These are phyloP conservation scores for Plenodomus biglobosus DNA, from an alignment of 2,329 filamentous ascomycete species.

Conservation along the genomic window DNA sequence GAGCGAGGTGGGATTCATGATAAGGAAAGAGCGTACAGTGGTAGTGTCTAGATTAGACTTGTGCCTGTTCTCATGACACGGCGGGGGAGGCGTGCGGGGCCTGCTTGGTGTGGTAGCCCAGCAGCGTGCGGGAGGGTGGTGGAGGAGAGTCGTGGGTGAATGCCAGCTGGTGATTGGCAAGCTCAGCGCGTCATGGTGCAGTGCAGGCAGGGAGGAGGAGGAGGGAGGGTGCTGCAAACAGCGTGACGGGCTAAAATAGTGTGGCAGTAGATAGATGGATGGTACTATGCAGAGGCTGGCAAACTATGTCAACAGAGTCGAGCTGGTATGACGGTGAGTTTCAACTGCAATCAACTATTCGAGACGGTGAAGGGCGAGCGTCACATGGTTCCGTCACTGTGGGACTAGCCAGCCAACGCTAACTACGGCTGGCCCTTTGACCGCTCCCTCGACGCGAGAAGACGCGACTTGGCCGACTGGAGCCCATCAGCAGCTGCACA, in stretches of 20 bases:
- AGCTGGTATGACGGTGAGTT: too few species aligned
- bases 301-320: too few species aligned
- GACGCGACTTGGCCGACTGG: neutral
- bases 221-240: neutral
- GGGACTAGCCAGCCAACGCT: conserved; percentile 11
- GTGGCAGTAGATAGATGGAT: too few species aligned
- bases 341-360: too few species aligned
- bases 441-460: conserved; percentile 8
- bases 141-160: conserved; percentile 30
- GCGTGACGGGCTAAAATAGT: too few species aligned
- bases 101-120: conserved; percentile 1
- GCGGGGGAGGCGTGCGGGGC: conserved; percentile 17
- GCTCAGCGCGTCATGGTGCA: conserved; percentile 19
- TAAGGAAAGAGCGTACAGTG: conserved; percentile 24
- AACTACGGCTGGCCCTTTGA: conserved; percentile 27
- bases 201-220: neutral
- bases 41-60: conserved; percentile 16
- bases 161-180: conserved; percentile 34
- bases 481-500: too few species aligned
- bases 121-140: conserved; percentile 2
- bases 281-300: too few species aligned
- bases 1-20: neutral
- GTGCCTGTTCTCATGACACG: conserved; percentile 32
- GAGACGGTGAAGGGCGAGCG: too few species aligned
- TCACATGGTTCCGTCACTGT: conserved; percentile 28